phyloP scores from a whole-genome alignment of 164 flowering plant species.

The Annona cherimola region DNA sequence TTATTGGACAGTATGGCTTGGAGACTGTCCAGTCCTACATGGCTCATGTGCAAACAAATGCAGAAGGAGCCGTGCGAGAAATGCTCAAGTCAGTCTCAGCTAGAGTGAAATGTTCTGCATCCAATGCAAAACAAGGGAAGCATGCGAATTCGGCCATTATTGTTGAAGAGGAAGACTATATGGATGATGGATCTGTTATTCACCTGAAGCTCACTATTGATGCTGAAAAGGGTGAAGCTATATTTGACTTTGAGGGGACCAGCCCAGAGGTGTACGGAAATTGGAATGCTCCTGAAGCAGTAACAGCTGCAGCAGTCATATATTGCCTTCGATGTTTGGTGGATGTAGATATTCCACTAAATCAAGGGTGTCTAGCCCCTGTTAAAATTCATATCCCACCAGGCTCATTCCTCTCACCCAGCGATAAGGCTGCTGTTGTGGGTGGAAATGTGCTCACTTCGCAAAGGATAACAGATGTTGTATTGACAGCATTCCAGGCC shows the following conservation, averaged over 20 bases:
- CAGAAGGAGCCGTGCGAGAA: slow-evolving; percentile 94
- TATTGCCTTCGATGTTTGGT: slow-evolving; percentile 93
- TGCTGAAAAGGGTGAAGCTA: slow-evolving; percentile 71
- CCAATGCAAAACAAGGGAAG: slow-evolving; percentile 11
- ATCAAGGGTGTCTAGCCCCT: slow-evolving; percentile 96
- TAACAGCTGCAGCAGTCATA: slow-evolving; percentile 90
- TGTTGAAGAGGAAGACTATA: slow-evolving; percentile 90
- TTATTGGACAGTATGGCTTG: slow-evolving; percentile 85
- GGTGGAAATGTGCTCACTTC: slow-evolving; percentile 99
- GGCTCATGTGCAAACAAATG: slow-evolving; percentile 84
- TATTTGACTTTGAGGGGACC: slow-evolving; percentile 81
- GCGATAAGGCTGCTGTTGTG: slow-evolving; percentile 95
- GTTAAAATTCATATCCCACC: slow-evolving; percentile 71
- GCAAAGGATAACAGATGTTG: slow-evolving; percentile 89
- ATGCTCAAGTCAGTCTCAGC: slow-evolving; percentile 85
- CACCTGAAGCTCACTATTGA: slow-evolving; percentile 78
- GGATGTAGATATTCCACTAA: slow-evolving; percentile 88
- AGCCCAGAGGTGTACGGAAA: slow-evolving; percentile 96
- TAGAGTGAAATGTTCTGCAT: slow-evolving; percentile 31
- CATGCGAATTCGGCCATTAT: slow-evolving; percentile 22
- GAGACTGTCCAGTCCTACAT: slow-evolving; percentile 90
- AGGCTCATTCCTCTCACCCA: slow-evolving; percentile 94
- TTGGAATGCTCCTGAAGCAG: slow-evolving; percentile 99
- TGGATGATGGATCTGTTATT: slow-evolving; percentile 95
- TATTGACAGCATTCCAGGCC: slow-evolving; percentile 90